These are phyloP conservation scores for Lactifluus subvellereus DNA, from an alignment of 768 basidiomycete genomes.

Conservation along the genomic window DNA sequence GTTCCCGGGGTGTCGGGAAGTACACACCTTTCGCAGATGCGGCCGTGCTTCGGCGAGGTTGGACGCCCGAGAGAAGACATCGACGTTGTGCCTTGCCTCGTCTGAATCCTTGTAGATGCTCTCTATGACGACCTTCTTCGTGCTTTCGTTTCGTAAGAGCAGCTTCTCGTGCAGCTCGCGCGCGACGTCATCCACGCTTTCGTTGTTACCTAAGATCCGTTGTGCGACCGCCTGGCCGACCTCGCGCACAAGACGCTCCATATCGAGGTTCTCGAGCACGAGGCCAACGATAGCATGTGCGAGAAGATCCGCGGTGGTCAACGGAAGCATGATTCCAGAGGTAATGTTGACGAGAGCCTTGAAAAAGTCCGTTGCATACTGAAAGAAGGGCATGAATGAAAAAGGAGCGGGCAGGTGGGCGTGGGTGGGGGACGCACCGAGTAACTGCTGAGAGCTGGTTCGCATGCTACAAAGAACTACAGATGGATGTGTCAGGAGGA, in stretches of 20 bases:
- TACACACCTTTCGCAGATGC: slow-evolving; percentile 63
- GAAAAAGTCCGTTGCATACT: slow-evolving; percentile 94
- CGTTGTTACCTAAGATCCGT: slow-evolving; percentile 86
- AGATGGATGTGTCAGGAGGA: slow-evolving; percentile 12
- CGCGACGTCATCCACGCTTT: slow-evolving; percentile 96
- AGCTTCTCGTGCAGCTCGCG: slow-evolving; percentile 89
- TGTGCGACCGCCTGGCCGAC: slow-evolving; percentile 92
- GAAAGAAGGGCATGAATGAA: slow-evolving; percentile 16
- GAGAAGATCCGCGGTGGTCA: slow-evolving; percentile 91
- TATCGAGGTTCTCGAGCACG: slow-evolving; percentile 95
- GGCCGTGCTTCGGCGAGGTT: slow-evolving; percentile 70
- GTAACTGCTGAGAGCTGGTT: slow-evolving; percentile 91
- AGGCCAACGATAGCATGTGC: slow-evolving; percentile 95
- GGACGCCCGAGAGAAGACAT: slow-evolving; percentile 70
- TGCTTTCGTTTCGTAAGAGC: slow-evolving; percentile 88
- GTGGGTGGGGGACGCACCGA: slow-evolving; percentile 46
- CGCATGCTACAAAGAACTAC: slow-evolving; percentile 96
- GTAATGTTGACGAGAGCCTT: slow-evolving; percentile 89
- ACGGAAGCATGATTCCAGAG: slow-evolving; percentile 91
- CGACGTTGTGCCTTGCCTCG: slow-evolving; percentile 85
- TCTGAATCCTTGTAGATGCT: slow-evolving; percentile 92
- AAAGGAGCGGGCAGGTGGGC: background rate
- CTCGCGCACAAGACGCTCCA: slow-evolving; percentile 93
- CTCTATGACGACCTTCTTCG: slow-evolving; percentile 94
- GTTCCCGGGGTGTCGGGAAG: no score